Base-by-base conservation (phyloP, 2,329 filamentous ascomycete species). In the Orbilia ellipsospora region DNA sequence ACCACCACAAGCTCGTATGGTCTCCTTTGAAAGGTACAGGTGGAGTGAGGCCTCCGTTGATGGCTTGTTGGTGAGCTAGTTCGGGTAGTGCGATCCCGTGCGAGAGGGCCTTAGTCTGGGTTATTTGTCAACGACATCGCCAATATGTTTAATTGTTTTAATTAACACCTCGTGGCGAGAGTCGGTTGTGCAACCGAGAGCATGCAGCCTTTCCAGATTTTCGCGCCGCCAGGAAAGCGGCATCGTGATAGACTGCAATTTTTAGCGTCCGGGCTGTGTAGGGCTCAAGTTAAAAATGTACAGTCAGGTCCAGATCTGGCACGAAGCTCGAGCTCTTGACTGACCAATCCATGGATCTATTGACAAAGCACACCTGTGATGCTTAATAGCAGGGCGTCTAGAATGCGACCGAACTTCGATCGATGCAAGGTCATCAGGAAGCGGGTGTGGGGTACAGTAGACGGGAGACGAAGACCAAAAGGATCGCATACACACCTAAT, bases 101-200 rank as follows among this genome's bases (percentile, higher is more conserved):
- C 13, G 62, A 28, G 23, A 12, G 42, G 40, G 13, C 45, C 42
- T 40, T 28, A 51, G 44, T 10, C 36, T 18, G 28, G 28, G 40
- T n/a, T 75, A 75, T 75, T 75, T 75, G 72, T 75, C 72, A 75
- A 51, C 26, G 16, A 52, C 26, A 51, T 60, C 56, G 42, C 60
- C 50, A 67, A 62, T 56, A 40, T 36, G 31, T 36, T 36, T 36
- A 36, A 7, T 10, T 36, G 31, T 36, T 31, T 36, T 10, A 36
- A 36, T 7, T 2, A 7, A 36, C 31, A 7, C 52, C 44, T 42
- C 40, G 51, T 52, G 59, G 59, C 42, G 59, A 50, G 57, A 6
- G 15, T 61, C 44, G 42, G 20, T 50, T 61, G 57, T 61, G 57
- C 15, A 61, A 61, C 57, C 57, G 44, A 50, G 44, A 36, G n/a